Base-by-base conservation (phyloP, 805 yeast species). In the Candida boidinii region DNA sequence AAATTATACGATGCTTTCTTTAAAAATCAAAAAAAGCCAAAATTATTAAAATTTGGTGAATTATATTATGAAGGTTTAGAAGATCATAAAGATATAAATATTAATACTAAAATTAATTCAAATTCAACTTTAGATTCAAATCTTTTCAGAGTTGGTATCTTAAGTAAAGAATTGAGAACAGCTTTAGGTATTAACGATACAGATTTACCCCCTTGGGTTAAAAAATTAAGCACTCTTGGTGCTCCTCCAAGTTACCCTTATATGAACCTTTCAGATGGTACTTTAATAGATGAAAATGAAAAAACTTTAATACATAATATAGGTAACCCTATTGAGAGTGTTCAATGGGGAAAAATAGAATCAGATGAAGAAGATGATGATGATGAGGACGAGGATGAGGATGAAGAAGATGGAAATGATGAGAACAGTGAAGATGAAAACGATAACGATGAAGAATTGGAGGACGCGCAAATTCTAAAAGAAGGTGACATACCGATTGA, bases 1-100 rank as follows among this genome's bases (percentile, higher is more conserved):
- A 81, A 76, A 41, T 56, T 90, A 15, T 77, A 85, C 49, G 83
- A 84, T 52, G 95, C 96, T 0, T 88, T 90, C 48, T 88, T 86
- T 67, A 79, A 79, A 49, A 61, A 70, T 46, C 95, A 90, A 47
- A 64, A 77, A 0, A 79, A 76, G 44, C 96, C 96, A 0, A 62
- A 66, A 27, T 45, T 90, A 30, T 66, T 73, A 16, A 66, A 62
- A 2, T 79, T 65, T 56, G 97, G 97, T 11, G 90, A 85, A 36
- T 53, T 83, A 9, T 86, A 74, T 54, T 81, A 68, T 45, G 96
- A 88, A 49, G 90, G 88, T 5, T 45, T 62, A 11, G 72, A 67
- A 16, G 56, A 63, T 7, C 54, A 51, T 20, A 46, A 49, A n/a
- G n/a, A n/a, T n/a, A n/a, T n/a, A n/a, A n/a, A n/a, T n/a, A n/a